Conservation (phyloP, 2,329 filamentous ascomycete species). For the Beauveria caledonica region DNA sequence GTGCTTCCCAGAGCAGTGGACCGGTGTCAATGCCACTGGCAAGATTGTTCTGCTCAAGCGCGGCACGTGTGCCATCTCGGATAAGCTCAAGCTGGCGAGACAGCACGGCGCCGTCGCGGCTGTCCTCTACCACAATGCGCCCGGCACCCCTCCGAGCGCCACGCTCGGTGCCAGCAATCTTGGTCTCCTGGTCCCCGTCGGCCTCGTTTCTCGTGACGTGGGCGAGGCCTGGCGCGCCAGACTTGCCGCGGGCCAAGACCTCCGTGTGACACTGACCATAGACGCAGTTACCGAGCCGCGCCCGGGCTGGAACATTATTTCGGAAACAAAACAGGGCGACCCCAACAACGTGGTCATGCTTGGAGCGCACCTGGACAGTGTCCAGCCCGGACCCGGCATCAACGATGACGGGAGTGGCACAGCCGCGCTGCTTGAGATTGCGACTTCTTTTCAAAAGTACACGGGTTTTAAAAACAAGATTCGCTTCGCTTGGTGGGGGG, state of each 20-base stretch:
- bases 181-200: constrained; percentile 28
- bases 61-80: constrained; percentile 31
- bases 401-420: constrained; percentile 35
- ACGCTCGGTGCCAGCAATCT: constrained; percentile 41
- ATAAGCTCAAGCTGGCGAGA: constrained; percentile 35
- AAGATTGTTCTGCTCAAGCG: constrained; percentile 39
- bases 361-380: constrained; percentile 33
- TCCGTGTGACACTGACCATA: constrained; percentile 28
- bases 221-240: constrained; percentile 28
- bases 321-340: constrained; percentile 35
- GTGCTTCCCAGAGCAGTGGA: constrained; percentile 35
- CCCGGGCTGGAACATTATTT: constrained; percentile 33
- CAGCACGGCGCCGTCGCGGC: constrained; percentile 33
- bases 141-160: constrained; percentile 37
- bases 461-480: constrained; percentile 34
- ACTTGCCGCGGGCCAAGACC: constrained; percentile 25
- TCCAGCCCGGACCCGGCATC: constrained; percentile 31
- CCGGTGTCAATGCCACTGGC: constrained; percentile 30
- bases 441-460: constrained; percentile 29
- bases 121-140: constrained; percentile 54
- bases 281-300: constrained; percentile 30
- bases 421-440: constrained; percentile 30
- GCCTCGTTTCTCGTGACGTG: constrained; percentile 27
- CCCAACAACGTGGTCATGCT: constrained; percentile 34
- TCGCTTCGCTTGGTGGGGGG: constrained; percentile 36